Base-by-base conservation (phyloP, 2,329 filamentous ascomycete species). In the Stachybotrys chlorohalonatus region DNA sequence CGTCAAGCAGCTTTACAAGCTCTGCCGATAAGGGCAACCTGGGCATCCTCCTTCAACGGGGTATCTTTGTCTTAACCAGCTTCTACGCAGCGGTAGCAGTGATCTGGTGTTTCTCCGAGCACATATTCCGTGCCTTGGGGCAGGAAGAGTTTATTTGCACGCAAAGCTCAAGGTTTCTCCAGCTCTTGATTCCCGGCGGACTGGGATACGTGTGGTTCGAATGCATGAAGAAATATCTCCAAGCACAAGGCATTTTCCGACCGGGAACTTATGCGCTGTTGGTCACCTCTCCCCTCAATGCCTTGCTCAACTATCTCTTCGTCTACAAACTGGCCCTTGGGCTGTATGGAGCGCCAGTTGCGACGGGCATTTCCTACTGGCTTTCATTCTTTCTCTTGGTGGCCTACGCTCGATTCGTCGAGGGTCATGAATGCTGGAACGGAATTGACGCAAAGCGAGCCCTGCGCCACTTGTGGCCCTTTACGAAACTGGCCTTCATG, bases 121-220 rank as follows among this genome's bases (percentile, higher is more conserved):
- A 82, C 0, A 66, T 95, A 0, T 95, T 95, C 68, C 79, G 80
- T 31, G 75, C 79, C 0, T 76, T 95, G 1, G 90, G 90, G 0
- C 90, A 95, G 63, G 86, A 91, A 62, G 82, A 89, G 46, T 85
- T 86, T 57, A 85, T 95, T 36, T 90, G 87, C 47, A 73, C 81
- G 30, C 83, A 92, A 56, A 89, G 87, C 52, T 83, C 88, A 1
- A 79, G 74, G 48, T 95, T 95, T 58, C 71, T 95, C 7, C 84
- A 78, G 2, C 82, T 84, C 11, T 71, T 95, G 49, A 87, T 90
- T 1, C 90, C 90, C 0, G 90, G 90, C 0, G 90, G 90, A 0
- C 70, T 95, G 45, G 90, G 90, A 0, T 95, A 95, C 62, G 83
- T 95, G 47, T 95, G 89, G 73, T 95, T 95, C 57, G 90, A 95